A percentile compares a stretch with the other conserved stretches of the same genome.
These are phyloP conservation scores for Coemansia sp. DNA, from an alignment of 192 early-diverging fungal species.

Conservation along the genomic window DNA sequence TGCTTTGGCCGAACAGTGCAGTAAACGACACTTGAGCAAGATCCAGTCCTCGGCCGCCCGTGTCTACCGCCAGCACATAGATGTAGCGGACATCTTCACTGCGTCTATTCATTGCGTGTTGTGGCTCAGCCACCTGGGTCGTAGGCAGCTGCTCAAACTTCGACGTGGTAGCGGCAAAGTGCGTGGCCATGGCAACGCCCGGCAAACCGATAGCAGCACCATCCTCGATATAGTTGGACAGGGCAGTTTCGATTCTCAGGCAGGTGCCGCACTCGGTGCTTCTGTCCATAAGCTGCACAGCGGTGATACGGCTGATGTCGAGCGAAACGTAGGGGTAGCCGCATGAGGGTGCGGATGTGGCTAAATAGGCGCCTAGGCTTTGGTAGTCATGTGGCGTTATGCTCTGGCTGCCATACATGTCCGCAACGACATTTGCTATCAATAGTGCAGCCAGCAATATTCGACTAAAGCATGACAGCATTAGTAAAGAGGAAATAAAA, in stretches of 20 bases:
- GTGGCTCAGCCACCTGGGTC: conserved; percentile 6
- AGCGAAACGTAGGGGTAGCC: conserved; percentile 53
- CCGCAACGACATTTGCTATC: background rate
- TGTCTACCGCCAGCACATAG: conserved; percentile 56
- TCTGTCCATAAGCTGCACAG: conserved; percentile 43
- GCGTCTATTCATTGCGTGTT: conserved; percentile 3
- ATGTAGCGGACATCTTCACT: conserved; percentile 29
- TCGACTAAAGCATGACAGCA: background rate
- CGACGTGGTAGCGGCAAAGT: conserved; percentile 35
- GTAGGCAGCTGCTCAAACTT: conserved; percentile 31
- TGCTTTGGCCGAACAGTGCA: conserved; percentile 49
- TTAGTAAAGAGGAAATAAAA: background rate
- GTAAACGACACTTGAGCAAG: conserved; percentile 52
- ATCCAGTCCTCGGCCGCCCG: conserved; percentile 55
- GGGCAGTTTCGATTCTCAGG: conserved; percentile 39
- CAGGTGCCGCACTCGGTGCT: conserved; percentile 52
- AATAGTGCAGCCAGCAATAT: background rate
- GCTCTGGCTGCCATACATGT: conserved; percentile 39
- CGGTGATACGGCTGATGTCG: conserved; percentile 56
- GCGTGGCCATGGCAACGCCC: conserved; percentile 35
- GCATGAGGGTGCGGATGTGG: conserved; percentile 52
- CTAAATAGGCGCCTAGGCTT: conserved; percentile 40
- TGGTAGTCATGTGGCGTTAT: conserved; percentile 55
- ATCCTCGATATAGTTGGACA: conserved; percentile 29
- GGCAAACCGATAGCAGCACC: conserved; percentile 26